phyloP scores from a whole-genome alignment of 176 grass and related monocot genomes.

The Typha latifolia region DNA sequence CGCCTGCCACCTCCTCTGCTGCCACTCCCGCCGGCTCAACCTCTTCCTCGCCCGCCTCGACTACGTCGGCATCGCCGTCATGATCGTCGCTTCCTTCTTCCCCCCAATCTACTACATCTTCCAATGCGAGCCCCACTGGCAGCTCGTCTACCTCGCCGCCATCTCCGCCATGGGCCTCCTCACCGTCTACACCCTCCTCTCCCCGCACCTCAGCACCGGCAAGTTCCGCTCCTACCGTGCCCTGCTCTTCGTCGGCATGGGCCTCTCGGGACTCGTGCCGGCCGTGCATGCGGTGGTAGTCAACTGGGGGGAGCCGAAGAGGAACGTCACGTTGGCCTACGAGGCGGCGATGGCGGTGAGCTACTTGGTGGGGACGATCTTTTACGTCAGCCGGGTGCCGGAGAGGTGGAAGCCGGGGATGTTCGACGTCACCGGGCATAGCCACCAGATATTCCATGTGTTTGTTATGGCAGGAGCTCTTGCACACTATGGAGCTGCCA shows the following conservation, averaged over 20 bases:
- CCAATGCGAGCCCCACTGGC: constrained; percentile 71
- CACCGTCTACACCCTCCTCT: constrained; percentile 71
- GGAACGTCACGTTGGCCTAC: constrained; percentile 60
- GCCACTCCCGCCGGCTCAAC: constrained; percentile 75
- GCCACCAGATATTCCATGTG: constrained; percentile 90
- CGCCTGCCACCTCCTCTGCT: constrained; percentile 80
- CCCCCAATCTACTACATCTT: constrained; percentile 97
- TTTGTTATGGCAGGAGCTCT: constrained; percentile 84
- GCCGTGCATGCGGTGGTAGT: constrained; percentile 56
- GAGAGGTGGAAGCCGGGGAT: constrained; percentile 71
- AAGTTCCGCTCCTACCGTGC: constrained; percentile 63
- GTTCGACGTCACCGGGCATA: constrained; percentile 75
- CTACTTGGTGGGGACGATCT: constrained; percentile 47
- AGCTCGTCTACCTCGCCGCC: constrained; percentile 53
- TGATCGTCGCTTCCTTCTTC: constrained; percentile 91
- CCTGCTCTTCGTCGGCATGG: constrained; percentile 79
- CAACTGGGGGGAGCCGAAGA: constrained; percentile 65
- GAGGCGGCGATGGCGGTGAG: constrained; percentile 73
- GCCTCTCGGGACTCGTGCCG: constrained; percentile 65
- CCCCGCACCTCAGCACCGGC: constrained; percentile 32
- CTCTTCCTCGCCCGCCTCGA: constrained; percentile 78
- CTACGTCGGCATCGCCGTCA: constrained; percentile 76
- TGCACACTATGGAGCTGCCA: constrained; percentile 69
- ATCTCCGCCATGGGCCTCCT: constrained; percentile 48
- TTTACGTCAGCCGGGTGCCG: constrained; percentile 65